phyloP scores from a whole-genome alignment of 2,329 filamentous ascomycete species.

The Alternaria postmessia region DNA sequence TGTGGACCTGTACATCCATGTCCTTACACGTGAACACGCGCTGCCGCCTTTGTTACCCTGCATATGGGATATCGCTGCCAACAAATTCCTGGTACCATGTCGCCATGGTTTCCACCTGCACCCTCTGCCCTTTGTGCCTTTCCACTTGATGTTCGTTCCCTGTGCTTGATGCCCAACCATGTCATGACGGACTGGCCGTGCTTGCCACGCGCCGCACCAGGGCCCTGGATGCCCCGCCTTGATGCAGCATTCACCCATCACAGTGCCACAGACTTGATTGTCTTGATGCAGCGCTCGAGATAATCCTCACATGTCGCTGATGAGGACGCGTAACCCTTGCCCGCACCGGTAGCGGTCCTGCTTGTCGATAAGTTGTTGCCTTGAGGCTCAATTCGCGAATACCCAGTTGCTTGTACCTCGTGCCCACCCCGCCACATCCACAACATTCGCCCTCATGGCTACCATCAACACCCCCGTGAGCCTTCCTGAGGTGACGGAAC shows the following conservation, averaged over 20 bases:
- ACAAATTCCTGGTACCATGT: neutral
- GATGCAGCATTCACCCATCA: constrained; percentile 30
- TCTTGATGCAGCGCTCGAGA: constrained; percentile 25
- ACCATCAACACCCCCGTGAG: constrained; percentile 65
- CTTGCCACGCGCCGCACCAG: constrained; percentile 9
- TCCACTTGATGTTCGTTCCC: neutral
- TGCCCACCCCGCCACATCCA: constrained; percentile 14
- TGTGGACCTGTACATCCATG: constrained; percentile 15
- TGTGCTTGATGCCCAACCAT: constrained; percentile 25
- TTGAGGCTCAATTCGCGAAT: neutral
- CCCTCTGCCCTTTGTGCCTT: neutral
- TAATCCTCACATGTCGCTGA: constrained; percentile 29
- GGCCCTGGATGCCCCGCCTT: constrained; percentile 38
- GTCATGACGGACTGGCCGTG: constrained; percentile 3
- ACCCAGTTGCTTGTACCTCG: neutral
- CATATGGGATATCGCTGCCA: constrained; percentile 1
- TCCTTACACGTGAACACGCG: constrained; percentile 37
- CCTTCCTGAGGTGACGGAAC: constrained; percentile 77
- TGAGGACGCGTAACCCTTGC: constrained; percentile 38
- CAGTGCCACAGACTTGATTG: constrained; percentile 24
- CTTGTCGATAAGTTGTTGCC: constrained; percentile 10
- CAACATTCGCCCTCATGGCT: constrained; percentile 33
- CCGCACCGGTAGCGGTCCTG: constrained; percentile 32
- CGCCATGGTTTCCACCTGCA: neutral
- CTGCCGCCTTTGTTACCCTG: constrained; percentile 16